These are phyloP conservation scores for Claviceps arundinis DNA, from an alignment of 2,329 filamentous ascomycete species.

Conservation along the genomic window DNA sequence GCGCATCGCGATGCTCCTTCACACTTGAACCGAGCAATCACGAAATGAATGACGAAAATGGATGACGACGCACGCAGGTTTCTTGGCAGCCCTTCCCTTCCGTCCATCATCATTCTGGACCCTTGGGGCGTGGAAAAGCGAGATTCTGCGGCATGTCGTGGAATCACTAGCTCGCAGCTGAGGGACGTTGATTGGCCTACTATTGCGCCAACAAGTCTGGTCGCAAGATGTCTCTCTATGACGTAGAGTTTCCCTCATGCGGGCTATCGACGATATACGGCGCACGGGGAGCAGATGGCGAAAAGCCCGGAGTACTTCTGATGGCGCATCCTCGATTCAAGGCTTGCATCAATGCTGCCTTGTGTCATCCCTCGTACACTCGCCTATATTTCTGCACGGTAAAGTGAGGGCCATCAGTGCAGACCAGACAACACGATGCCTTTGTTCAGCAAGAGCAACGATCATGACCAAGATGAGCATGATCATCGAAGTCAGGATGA, in stretches of 20 bases:
- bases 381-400: background rate
- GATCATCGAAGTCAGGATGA: constrained; percentile 9
- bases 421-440: constrained; percentile 16
- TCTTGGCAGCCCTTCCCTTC: too few relatives aligned
- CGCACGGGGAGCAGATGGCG: background rate
- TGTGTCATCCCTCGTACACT: background rate
- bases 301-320: background rate
- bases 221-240: constrained; percentile 3
- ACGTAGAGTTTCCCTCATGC: constrained; percentile 4
- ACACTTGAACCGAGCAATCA: too few relatives aligned
- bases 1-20: too few relatives aligned
- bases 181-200: background rate
- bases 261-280: background rate
- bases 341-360: background rate
- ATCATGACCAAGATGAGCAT: constrained; percentile 10
- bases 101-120: too few relatives aligned
- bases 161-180: background rate
- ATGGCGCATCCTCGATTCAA: background rate
- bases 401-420: background rate
- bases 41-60: too few relatives aligned
- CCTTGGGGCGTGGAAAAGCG: too few relatives aligned
- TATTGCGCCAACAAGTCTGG: background rate
- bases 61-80: too few relatives aligned
- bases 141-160: too few relatives aligned
- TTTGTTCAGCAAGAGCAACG: constrained; percentile 18